Evolutionary conservation across 805 yeast genomes (phyloP).

Genomic region (Myxozyma nipponensis): DNA sequence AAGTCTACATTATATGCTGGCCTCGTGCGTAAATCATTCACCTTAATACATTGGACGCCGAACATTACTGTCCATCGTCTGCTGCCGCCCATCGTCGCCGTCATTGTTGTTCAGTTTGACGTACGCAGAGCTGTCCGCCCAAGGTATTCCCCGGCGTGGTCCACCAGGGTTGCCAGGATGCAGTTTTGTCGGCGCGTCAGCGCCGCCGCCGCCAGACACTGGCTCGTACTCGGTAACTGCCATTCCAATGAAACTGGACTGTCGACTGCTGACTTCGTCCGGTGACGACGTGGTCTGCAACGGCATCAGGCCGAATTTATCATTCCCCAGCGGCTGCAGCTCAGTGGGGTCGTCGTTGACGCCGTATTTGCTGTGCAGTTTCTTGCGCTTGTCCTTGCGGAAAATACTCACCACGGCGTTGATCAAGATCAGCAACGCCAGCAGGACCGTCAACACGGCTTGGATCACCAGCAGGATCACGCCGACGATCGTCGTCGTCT

Average conservation of each 20-base stretch:
- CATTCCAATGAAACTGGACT: slow-evolving; percentile 6
- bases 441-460: slow-evolving; percentile 31
- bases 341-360: slow-evolving; percentile 6
- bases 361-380: neutral
- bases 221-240: slow-evolving; percentile 19
- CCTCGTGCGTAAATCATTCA: neutral
- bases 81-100: neutral
- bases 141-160: neutral
- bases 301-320: slow-evolving; percentile 1
- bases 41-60: neutral
- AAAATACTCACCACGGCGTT: slow-evolving; percentile 15
- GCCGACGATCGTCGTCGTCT: slow-evolving; percentile 35
- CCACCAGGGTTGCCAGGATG: neutral
- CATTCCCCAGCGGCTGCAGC: slow-evolving; percentile 10
- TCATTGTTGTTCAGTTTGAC: neutral
- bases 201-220: neutral
- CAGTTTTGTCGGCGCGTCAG: neutral
- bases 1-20: neutral
- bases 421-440: slow-evolving; percentile 31
- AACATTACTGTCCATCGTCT: neutral
- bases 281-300: neutral
- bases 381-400: neutral
- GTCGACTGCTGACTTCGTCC: neutral
- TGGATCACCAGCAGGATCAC: slow-evolving; percentile 35
- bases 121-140: neutral